phyloP scores from a whole-genome alignment of 2,329 filamentous ascomycete species.

The Pseudogymnoascus destructans region DNA sequence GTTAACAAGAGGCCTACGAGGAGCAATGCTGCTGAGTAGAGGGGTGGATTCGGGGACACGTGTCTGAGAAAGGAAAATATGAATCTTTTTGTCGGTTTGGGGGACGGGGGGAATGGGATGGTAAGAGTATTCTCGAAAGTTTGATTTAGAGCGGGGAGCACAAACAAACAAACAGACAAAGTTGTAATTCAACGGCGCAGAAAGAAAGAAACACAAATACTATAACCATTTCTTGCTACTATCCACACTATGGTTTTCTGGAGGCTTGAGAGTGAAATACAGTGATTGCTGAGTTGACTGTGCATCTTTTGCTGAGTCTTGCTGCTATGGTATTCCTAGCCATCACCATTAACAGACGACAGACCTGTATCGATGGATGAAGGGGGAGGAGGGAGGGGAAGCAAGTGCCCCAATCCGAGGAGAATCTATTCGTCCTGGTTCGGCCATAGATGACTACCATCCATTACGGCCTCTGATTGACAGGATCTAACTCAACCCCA shows the following conservation, averaged over 20 bases:
- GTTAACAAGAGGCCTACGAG: neutral
- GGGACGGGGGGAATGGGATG: neutral
- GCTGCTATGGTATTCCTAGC: too few species aligned
- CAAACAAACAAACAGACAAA: neutral
- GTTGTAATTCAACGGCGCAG: neutral
- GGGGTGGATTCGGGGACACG: too few species aligned
- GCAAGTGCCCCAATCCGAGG: too few species aligned
- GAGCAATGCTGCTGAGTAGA: neutral
- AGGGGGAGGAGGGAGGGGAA: neutral
- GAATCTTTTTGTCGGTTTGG: neutral
- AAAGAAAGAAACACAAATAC: neutral
- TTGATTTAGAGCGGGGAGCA: constrained; percentile 1
- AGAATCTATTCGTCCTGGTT: too few species aligned
- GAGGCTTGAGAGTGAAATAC: neutral
- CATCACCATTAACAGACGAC: neutral
- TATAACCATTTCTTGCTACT: neutral
- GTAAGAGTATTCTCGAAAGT: neutral
- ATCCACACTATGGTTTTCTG: neutral
- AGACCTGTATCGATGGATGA: neutral
- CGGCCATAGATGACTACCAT: too few species aligned
- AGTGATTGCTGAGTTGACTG: neutral
- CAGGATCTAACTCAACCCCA: too few species aligned
- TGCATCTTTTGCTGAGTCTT: neutral
- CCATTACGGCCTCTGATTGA: too few species aligned
- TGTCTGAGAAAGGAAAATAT: neutral